phyloP scores from a whole-genome alignment of 108 stramenopile species.

The Stephanodiscus minutulus region DNA sequence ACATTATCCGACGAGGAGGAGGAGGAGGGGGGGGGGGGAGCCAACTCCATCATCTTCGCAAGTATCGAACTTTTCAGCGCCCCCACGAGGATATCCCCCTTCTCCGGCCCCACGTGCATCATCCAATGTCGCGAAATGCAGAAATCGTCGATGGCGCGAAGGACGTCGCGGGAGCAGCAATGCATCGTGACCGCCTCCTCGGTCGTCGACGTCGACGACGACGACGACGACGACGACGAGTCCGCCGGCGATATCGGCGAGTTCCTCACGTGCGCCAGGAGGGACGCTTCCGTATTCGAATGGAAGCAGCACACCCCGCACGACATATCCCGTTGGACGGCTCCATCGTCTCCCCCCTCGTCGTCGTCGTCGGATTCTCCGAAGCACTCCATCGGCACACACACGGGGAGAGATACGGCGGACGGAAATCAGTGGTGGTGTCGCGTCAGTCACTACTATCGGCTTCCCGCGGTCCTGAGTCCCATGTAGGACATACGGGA shows the following conservation, averaged over 20 bases:
- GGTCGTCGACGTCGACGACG: not conserved
- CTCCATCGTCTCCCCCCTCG: not conserved
- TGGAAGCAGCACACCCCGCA: slow-evolving; percentile 33
- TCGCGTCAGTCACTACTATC: too few species aligned
- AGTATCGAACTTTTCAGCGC: slow-evolving; percentile 36
- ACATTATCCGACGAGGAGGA: slow-evolving; percentile 1
- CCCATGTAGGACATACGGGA: too few species aligned
- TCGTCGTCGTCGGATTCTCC: not conserved
- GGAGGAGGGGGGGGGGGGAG: slow-evolving; percentile 1
- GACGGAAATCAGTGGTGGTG: too few species aligned
- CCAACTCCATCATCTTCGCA: not conserved
- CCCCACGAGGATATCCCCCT: slow-evolving; percentile 54
- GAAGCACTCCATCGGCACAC: not conserved
- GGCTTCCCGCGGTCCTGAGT: too few species aligned
- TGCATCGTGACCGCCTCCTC: not conserved
- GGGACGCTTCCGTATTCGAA: slow-evolving; percentile 24
- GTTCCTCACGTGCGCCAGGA: slow-evolving; percentile 28
- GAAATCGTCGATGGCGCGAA: slow-evolving; percentile 70
- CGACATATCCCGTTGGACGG: slow-evolving; percentile 28
- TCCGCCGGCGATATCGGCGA: not conserved
- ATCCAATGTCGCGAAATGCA: slow-evolving; percentile 86
- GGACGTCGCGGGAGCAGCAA: slow-evolving; percentile 27
- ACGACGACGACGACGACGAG: not conserved
- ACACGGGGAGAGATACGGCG: too few species aligned
- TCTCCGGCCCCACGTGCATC: slow-evolving; percentile 90